phyloP scores from a whole-genome alignment of 75 land plant genomes.

The Sequoiadendron giganteum region DNA sequence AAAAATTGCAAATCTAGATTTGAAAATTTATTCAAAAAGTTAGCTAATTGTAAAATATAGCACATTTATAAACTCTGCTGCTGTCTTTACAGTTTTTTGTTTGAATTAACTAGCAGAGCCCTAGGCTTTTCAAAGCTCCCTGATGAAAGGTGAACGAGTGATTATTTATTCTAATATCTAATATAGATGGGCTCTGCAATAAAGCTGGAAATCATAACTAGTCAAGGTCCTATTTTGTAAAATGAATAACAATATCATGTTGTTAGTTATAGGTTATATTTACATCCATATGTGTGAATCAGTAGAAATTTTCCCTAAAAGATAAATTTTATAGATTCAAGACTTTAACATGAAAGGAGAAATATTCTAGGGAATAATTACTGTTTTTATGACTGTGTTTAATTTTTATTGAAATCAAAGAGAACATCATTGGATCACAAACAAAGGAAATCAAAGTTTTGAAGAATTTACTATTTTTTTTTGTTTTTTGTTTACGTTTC shows the following conservation, averaged over 20 bases:
- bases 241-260: not conserved
- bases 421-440: no score
- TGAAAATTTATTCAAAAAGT: no score
- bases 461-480: not conserved
- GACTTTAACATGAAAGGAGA: no score
- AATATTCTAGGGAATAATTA: no score
- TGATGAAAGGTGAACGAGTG: not conserved
- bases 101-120: not conserved
- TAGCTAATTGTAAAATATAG: not conserved
- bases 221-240: not conserved
- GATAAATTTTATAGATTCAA: no score
- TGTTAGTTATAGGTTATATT: not conserved
- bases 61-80: not conserved
- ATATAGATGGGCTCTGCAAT: not conserved
- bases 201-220: not conserved
- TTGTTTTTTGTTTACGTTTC: not conserved
- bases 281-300: not conserved
- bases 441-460: not conserved
- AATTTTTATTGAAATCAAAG: no score
- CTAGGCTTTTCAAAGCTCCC: not conserved
- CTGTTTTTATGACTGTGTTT: no score
- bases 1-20: no score
- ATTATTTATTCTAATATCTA: no score
- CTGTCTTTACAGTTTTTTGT: not conserved
- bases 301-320: not conserved